A percentile compares a stretch with the other conserved stretches of the same genome.
Evolutionary conservation across 352 stramenopile species (phyloP).

Genomic region (Globisporangium yorkense): DNA sequence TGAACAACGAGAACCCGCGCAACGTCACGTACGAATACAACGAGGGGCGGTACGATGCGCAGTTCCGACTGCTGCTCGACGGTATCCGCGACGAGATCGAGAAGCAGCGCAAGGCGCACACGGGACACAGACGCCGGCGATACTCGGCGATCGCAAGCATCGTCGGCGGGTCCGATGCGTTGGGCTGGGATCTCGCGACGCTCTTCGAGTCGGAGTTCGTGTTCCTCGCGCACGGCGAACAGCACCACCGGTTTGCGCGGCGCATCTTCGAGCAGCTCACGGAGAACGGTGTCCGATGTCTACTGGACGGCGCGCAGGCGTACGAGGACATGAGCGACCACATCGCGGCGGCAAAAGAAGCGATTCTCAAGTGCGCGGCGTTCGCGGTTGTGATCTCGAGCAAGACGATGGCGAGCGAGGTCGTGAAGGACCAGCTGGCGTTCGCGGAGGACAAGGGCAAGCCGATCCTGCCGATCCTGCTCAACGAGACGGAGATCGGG

Average conservation of each 20-base stretch:
- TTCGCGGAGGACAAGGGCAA: conserved; percentile 77
- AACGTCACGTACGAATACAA: conserved; percentile 69
- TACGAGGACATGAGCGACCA: conserved; percentile 51
- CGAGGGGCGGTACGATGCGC: conserved; percentile 49
- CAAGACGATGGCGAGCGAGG: conserved; percentile 54
- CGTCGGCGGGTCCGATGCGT: conserved; percentile 12
- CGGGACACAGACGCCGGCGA: not conserved
- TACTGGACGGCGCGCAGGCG: conserved; percentile 42
- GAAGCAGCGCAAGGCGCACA: conserved; percentile 49
- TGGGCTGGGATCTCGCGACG: conserved; percentile 30
- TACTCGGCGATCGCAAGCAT: conserved; percentile 7
- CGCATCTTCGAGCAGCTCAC: conserved; percentile 49
- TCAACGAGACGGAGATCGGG: conserved; percentile 67
- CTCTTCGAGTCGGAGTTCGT: conserved; percentile 38
- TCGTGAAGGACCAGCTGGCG: conserved; percentile 77
- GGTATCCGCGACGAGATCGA: conserved; percentile 81
- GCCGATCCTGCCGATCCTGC: conserved; percentile 67
- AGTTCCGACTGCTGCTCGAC: conserved; percentile 76
- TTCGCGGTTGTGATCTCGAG: conserved; percentile 72
- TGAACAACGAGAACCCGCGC: conserved; percentile 47
- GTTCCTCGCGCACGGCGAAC: conserved; percentile 68
- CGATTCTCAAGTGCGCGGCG: conserved; percentile 68
- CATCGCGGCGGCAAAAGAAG: conserved; percentile 67
- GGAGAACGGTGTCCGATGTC: conserved; percentile 43
- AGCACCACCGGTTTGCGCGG: conserved; percentile 23